These are phyloP conservation scores for Diaporthe citrichinensis DNA, from an alignment of 2,329 filamentous ascomycete species.

Conservation along the genomic window DNA sequence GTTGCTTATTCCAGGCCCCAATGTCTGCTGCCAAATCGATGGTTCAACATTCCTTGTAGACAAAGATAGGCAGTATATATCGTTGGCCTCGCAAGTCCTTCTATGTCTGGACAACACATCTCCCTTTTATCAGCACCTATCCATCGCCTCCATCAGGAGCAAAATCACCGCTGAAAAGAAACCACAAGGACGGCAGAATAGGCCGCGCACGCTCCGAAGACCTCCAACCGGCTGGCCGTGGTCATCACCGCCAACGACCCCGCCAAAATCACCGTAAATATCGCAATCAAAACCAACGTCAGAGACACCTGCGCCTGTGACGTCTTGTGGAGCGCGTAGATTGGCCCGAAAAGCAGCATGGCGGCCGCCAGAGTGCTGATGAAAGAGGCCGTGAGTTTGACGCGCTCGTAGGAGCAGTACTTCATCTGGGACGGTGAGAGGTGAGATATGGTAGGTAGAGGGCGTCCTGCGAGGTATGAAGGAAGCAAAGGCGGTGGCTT, in stretches of 20 bases:
- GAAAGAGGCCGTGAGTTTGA: neutral
- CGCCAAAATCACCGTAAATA: slow-evolving; percentile 37
- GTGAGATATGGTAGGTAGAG: neutral
- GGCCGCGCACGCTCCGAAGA: slow-evolving; percentile 39
- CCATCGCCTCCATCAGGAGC: neutral
- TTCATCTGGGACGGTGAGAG: neutral
- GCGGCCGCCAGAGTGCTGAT: slow-evolving; percentile 22
- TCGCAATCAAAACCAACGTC: slow-evolving; percentile 37
- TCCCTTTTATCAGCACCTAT: neutral
- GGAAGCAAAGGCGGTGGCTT: neutral
- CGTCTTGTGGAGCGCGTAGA: slow-evolving; percentile 32
- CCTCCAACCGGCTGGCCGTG: slow-evolving; percentile 35
- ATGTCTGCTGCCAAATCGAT: too few species aligned
- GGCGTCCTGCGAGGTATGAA: neutral
- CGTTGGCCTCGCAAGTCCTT: neutral
- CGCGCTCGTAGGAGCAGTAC: slow-evolving; percentile 2
- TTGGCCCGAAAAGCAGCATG: slow-evolving; percentile 15
- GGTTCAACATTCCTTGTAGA: too few species aligned
- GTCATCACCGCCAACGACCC: slow-evolving; percentile 33
- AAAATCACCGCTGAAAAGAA: slow-evolving; percentile 35
- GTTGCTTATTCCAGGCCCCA: neutral
- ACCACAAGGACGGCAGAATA: slow-evolving; percentile 37
- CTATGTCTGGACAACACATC: too few species aligned
- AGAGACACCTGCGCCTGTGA: slow-evolving; percentile 3
- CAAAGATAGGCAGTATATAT: neutral